These are phyloP conservation scores for Cladobotryum mycophilum DNA, from an alignment of 2,329 filamentous ascomycete genomes.

Conservation along the genomic window DNA sequence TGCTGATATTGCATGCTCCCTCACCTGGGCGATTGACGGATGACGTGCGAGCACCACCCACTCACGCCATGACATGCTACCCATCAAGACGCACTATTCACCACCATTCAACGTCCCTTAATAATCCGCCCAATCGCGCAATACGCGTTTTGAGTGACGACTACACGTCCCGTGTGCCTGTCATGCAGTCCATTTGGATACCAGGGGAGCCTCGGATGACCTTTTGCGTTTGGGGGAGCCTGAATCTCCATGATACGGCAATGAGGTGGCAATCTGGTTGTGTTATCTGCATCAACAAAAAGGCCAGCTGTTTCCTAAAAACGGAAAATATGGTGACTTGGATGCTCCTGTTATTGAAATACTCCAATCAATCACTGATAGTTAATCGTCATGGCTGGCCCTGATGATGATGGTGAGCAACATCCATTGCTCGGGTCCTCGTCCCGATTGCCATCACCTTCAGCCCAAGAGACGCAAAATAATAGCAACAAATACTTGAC, in stretches of 20 bases:
- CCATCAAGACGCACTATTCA: background rate
- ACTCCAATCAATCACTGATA: background rate
- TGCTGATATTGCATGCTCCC: background rate
- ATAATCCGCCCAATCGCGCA: slow-evolving; percentile 11
- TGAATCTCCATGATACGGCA: too few species aligned
- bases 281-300: background rate
- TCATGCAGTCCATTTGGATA: slow-evolving; percentile 4
- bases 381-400: slow-evolving; percentile 7
- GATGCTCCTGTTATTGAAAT: background rate
- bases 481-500: slow-evolving; percentile 6
- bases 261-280: too few species aligned
- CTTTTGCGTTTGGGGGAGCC: background rate
- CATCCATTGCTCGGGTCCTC: slow-evolving; percentile 4
- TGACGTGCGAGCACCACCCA: slow-evolving; percentile 10
- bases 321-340: background rate
- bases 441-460: background rate
- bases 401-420: slow-evolving; percentile 3
- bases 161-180: slow-evolving; percentile 8
- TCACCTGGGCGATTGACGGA: slow-evolving; percentile 2
- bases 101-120: slow-evolving; percentile 2
- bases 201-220: slow-evolving; percentile 5
- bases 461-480: background rate
- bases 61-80: slow-evolving; percentile 8
- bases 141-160: slow-evolving; percentile 11
- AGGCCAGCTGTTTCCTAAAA: background rate